These are phyloP conservation scores for Coemansia interrupta DNA, from an alignment of 192 early-diverging fungal species.

Conservation along the genomic window DNA sequence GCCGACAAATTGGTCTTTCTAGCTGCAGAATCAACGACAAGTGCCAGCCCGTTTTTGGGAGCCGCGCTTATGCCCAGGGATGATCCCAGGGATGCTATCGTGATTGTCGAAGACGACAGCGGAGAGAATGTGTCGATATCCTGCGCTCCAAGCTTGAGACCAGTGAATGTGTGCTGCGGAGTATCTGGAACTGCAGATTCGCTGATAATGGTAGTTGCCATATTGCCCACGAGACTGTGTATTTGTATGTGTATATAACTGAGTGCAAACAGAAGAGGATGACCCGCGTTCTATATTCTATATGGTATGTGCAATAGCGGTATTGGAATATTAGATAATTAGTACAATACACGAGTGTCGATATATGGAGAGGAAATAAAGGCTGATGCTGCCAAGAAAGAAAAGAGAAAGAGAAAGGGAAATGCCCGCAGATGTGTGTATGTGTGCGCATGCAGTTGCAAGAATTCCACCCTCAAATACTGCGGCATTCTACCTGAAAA, in stretches of 20 bases:
- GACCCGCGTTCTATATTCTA: no score
- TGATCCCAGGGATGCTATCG: conserved; percentile 39
- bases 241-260: background rate
- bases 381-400: background rate
- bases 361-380: background rate
- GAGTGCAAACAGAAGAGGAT: background rate
- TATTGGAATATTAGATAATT: no score
- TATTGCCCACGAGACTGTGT: background rate
- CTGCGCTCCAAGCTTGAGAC: conserved; percentile 12
- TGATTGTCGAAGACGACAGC: conserved; percentile 49
- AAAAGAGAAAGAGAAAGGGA: background rate
- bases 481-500: no score
- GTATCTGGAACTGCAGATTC: background rate
- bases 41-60: background rate
- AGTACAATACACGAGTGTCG: no score
- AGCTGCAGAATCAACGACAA: background rate
- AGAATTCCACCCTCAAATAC: no score
- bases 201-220: background rate
- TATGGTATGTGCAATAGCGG: no score
- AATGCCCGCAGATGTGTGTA: no score
- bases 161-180: background rate
- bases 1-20: background rate
- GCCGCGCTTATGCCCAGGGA: conserved; percentile 20
- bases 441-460: no score
- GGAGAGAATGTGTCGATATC: conserved; percentile 42